phyloP scores from a whole-genome alignment of 495 filamentous ascomycete genomes.

The Aspergillus affinis region DNA sequence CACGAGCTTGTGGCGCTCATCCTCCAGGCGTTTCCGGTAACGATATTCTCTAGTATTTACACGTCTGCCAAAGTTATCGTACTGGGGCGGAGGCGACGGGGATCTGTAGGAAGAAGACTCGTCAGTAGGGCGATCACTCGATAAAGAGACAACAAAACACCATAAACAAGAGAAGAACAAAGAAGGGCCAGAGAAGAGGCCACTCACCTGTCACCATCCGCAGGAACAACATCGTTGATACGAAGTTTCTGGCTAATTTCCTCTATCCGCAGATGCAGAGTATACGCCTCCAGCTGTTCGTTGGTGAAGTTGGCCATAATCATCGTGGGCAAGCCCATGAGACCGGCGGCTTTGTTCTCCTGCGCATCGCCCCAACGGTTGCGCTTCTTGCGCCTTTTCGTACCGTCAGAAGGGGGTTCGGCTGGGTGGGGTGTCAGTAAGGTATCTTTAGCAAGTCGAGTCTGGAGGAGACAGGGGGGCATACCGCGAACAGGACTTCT shows the following conservation, averaged over 20 bases:
- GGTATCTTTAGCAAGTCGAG: conserved; percentile 2
- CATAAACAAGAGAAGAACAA: not conserved
- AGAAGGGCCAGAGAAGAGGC: not conserved
- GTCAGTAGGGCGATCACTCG: conserved; percentile 13
- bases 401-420: conserved; percentile 63
- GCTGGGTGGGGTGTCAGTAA: conserved; percentile 29
- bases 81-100: conserved; percentile 91
- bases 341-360: conserved; percentile 95
- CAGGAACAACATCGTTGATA: conserved; percentile 96
- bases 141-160: not conserved
- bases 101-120: conserved; percentile 57
- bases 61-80: conserved; percentile 98
- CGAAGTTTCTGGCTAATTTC: conserved; percentile 98
- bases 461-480: conserved; percentile 15
- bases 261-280: conserved; percentile 90
- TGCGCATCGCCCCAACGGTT: conserved; percentile 96
- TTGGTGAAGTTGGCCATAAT: conserved; percentile 96
- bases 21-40: conserved; percentile 95
- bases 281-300: conserved; percentile 97
- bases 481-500: conserved; percentile 70
- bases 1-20: conserved; percentile 95
- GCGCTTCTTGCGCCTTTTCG: conserved; percentile 87
- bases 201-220: conserved; percentile 86
- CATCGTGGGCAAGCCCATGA: conserved; percentile 95
- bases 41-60: conserved; percentile 97